These are phyloP conservation scores for Prunus campanulata DNA, from an alignment of 306 rosid species.

Conservation along the genomic window DNA sequence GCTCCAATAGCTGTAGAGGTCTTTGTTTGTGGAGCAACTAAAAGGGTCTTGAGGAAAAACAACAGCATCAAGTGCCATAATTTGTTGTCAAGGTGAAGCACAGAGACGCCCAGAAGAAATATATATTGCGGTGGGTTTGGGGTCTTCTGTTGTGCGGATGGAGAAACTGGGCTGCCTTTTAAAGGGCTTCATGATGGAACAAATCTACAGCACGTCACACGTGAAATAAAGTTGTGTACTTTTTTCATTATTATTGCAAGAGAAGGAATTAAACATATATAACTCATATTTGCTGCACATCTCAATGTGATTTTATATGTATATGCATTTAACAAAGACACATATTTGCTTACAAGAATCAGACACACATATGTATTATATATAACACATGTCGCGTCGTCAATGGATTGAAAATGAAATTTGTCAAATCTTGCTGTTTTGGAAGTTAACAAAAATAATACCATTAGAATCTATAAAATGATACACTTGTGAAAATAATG, in stretches of 20 bases:
- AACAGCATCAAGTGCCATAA: conserved; percentile 86
- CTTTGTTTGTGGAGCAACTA: conserved; percentile 39
- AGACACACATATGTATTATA: background rate
- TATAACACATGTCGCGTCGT: background rate
- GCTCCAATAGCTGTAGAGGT: conserved; percentile 33
- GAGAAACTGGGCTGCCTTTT: no score
- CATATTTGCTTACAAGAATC: background rate
- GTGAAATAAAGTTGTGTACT: conserved; percentile 49
- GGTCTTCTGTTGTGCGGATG: no score
- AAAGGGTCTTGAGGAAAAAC: conserved; percentile 70
- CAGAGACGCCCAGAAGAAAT: no score
- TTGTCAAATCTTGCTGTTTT: background rate
- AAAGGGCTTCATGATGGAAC: no score
- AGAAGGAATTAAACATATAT: background rate
- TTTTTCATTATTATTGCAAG: conserved; percentile 12
- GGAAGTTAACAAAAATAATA: background rate
- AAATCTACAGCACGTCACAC: conserved; percentile 53
- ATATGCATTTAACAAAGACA: background rate
- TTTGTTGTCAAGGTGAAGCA: no score
- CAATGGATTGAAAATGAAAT: background rate
- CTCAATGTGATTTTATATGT: conserved; percentile 3
- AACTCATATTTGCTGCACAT: background rate
- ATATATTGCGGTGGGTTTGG: no score
- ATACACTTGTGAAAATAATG: background rate
- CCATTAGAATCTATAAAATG: background rate